These are phyloP conservation scores for Cymbopogon flexuosus DNA, from an alignment of 202 grass and related monocot species.

Conservation along the genomic window DNA sequence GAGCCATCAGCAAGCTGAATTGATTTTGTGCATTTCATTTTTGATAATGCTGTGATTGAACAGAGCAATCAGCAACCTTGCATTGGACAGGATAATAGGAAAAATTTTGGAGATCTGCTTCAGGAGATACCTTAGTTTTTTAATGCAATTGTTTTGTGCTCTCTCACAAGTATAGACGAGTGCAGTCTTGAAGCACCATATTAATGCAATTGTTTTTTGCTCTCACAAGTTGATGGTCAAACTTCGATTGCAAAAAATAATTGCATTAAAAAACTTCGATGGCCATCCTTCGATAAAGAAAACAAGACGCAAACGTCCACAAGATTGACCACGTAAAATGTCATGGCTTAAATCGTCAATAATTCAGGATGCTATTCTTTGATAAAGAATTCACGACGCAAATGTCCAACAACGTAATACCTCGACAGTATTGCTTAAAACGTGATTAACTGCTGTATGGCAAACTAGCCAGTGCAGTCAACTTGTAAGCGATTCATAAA, in stretches of 20 bases:
- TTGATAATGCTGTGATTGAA: background rate
- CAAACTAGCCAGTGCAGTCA: background rate
- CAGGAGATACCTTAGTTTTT: background rate
- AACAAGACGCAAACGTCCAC: no score
- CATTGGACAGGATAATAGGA: background rate
- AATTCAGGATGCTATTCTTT: no score
- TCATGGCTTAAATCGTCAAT: no score
- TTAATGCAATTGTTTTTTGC: no score
- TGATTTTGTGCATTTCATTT: background rate
- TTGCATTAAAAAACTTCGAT: no score
- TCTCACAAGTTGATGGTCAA: no score
- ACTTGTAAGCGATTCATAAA: no score
- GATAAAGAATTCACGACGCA: no score
- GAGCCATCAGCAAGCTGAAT: background rate
- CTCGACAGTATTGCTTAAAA: background rate
- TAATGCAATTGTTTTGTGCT: background rate
- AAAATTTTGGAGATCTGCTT: background rate
- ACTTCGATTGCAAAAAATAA: no score
- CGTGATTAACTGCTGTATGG: background rate
- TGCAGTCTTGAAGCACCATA: background rate
- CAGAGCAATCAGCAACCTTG: background rate
- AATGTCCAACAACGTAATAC: no score
- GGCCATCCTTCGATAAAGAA: no score
- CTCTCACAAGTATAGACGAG: background rate
- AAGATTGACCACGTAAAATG: no score